Evolutionary conservation across 352 stramenopile species (phyloP).

Genomic region (Thalassiosira livingstoniorum): DNA sequence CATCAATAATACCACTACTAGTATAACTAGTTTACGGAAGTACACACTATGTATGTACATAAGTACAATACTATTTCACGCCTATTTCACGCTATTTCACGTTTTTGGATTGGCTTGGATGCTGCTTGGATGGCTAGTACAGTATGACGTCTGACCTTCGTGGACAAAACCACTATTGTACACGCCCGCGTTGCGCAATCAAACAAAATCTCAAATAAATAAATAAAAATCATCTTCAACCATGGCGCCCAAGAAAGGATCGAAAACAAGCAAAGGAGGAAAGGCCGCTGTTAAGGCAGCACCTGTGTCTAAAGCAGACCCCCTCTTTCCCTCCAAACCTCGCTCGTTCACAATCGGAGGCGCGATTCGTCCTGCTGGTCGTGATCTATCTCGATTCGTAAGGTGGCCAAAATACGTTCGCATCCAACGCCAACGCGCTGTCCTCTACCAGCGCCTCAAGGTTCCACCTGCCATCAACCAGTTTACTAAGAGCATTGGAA

Average conservation of each 20-base stretch:
- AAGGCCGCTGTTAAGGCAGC: slow-evolving; percentile 80
- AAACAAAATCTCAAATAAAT: no score
- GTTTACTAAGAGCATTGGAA: slow-evolving; percentile 98
- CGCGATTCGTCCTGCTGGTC: slow-evolving; percentile 93
- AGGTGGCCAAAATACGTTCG: slow-evolving; percentile 98
- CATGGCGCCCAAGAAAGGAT: slow-evolving; percentile 66
- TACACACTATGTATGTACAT: no score
- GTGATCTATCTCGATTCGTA: slow-evolving; percentile 98
- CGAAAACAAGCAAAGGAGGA: slow-evolving; percentile 66
- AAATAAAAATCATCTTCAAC: no score
- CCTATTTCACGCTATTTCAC: no score
- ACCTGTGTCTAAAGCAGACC: slow-evolving; percentile 91
- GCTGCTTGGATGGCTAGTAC: no score
- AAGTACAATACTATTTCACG: no score
- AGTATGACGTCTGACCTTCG: no score
- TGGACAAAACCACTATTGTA: no score
- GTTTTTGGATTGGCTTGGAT: no score
- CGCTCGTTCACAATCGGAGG: slow-evolving; percentile 96
- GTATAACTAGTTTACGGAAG: no score
- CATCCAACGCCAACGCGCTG: slow-evolving; percentile 98
- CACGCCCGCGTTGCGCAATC: no score
- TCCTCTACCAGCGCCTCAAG: slow-evolving; percentile 99
- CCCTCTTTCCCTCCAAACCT: slow-evolving; percentile 93
- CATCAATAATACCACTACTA: no score
- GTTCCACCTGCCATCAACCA: slow-evolving; percentile 99